These are phyloP conservation scores for Avena atlantica DNA, from an alignment of 176 grass and related monocot genomes.

Conservation along the genomic window DNA sequence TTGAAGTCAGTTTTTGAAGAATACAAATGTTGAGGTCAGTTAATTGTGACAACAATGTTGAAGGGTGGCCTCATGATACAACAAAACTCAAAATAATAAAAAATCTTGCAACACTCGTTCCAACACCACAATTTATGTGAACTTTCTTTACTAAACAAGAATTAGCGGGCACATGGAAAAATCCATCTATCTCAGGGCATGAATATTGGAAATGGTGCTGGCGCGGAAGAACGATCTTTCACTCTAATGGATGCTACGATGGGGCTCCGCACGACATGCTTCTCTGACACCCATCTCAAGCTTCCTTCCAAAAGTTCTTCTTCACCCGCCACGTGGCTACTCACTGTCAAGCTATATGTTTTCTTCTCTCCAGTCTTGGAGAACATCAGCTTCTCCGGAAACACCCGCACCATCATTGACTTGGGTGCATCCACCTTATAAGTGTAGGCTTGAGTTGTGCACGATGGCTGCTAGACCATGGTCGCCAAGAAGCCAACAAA, in stretches of 20 bases:
- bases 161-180: too few species aligned
- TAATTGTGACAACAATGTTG: too few species aligned
- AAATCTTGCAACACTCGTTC: too few species aligned
- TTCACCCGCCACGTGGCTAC: neutral
- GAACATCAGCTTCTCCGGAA: neutral
- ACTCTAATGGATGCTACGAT: neutral
- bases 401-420: neutral
- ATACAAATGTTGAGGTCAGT: too few species aligned
- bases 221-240: neutral
- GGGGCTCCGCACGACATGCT: slow-evolving; percentile 5
- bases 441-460: neutral
- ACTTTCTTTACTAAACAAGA: too few species aligned
- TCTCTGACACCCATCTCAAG: slow-evolving; percentile 10
- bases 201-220: neutral
- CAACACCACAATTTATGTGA: too few species aligned
- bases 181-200: too few species aligned
- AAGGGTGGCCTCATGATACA: too few species aligned
- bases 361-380: slow-evolving; percentile 12
- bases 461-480: neutral
- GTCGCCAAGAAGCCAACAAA: neutral
- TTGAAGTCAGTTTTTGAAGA: too few species aligned
- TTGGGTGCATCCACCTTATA: neutral
- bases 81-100: too few species aligned
- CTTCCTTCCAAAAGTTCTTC: neutral
- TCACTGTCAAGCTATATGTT: neutral